Evolutionary conservation across 345 rosid species (phyloP).

Genomic region (Pseudoturritis turrita): DNA sequence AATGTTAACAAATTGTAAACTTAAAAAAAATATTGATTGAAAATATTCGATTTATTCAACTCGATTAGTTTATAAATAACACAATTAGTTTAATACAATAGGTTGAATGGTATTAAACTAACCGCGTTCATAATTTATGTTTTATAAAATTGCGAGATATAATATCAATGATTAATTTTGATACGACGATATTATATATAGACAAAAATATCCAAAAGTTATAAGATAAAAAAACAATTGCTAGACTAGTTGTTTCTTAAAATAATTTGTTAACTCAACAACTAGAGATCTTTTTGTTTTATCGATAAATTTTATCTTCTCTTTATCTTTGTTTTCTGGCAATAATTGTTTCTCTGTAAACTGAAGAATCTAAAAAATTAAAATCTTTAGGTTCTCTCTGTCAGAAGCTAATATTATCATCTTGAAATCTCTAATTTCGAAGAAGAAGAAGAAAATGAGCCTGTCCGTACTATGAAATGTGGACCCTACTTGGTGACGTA

Average conservation of each 20-base stretch:
- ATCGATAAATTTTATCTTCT: background rate
- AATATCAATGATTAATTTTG: background rate
- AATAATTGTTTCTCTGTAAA: background rate
- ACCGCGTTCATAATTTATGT: too few species aligned
- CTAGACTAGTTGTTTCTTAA: background rate
- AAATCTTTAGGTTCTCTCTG: background rate
- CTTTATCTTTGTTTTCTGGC: background rate
- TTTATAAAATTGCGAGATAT: background rate
- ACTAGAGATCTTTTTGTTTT: background rate
- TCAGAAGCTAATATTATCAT: background rate
- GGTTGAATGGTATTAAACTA: too few species aligned
- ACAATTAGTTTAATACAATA: background rate
- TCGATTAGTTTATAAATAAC: too few species aligned
- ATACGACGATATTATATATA: too few species aligned
- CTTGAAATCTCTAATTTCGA: background rate
- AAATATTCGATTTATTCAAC: too few species aligned
- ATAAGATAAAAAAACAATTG: background rate
- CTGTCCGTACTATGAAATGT: background rate
- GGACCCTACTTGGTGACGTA: conserved; percentile 29
- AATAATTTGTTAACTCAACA: background rate
- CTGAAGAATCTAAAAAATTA: background rate
- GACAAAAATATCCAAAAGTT: too few species aligned
- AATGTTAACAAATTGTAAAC: too few species aligned
- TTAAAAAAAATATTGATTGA: too few species aligned
- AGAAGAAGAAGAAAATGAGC: background rate